Base-by-base conservation (phyloP, 2,329 filamentous ascomycete species). In the Coniella lustricola region DNA sequence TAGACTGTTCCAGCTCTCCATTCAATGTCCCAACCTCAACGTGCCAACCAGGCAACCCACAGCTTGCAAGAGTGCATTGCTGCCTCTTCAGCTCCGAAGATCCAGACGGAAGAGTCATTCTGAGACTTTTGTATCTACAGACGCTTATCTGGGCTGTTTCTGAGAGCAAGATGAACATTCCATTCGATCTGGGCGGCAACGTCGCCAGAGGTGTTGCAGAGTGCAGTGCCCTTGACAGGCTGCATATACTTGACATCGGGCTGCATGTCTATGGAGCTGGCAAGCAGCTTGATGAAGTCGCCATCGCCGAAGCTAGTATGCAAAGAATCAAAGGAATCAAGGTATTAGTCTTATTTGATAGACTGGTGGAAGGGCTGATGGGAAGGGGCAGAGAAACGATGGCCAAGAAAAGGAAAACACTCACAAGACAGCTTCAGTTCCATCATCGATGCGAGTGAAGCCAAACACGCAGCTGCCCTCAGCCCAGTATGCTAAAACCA, bases 391-490 rank as follows among this genome's bases (percentile, higher is more conserved):
- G 2, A n/a, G 34, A n/a, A 36, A 17, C 9, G n/a, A 18, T n/a
- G n/a, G 7, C 25, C 2, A 14, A 2, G 13, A 8, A 25, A 14
- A 12, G 33, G 13, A 4, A 4, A 8, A 18, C 17, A 46, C 48
- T 50, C 16, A 50, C 48, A 36, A 7, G 14, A 48, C 22, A 13
- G 21, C 29, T 9, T 48, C 36, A 18, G 47, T 14, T 10, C 36
- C 20, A 14, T 34, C 44, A 25, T 50, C 44, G 4, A 35, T 14
- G n/a, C 48, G 40, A 33, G 32, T 41, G n/a, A 50, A 42, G 3
- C 44, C 48, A 16, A 50, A 50, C 44, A 47, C 9, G 44, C 48
- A 50, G 18, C 18, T 47, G 33, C 48, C 44, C 9, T 29, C 14
- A 8, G n/a, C 12, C 13, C 4, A 37, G 21, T 45, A 45, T 5